Base-by-base conservation (phyloP, 192 early-diverging fungal species). In the Entomortierella lignicola region DNA sequence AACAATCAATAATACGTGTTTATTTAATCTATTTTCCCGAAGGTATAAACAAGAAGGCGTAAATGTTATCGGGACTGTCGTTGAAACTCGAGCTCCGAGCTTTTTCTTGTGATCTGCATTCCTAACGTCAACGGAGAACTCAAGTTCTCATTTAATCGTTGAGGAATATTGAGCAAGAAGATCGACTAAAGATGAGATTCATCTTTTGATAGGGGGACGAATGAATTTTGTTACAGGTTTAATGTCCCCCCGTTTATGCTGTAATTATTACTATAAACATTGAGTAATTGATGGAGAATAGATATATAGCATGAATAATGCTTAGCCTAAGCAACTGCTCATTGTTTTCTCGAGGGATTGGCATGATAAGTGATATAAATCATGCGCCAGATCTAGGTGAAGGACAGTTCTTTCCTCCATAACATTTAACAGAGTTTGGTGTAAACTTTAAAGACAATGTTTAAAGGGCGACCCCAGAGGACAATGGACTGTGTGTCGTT, bases 61-160 rank as follows among this genome's bases (percentile, higher is more conserved):
- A 10, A 37, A 37, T 37, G 34, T 15, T 11, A 15, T 20, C 15
- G 44, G 2, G 44, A 4, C 12, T 15, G 13, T 13, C 39, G 39
- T 52, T 52, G 23, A 6, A 18, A 21, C 6, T 15, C n/a, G 50
- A 47, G 15, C 59, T 27, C 26, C 2, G 15, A 7, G 10, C 15
- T 3, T 25, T 26, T 60, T 47, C n/a, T n/a, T 41, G 4, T 29
- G 41, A 60, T 43, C 58, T 26, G 39, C 60, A 62, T 62, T 62
- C 60, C 60, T 11, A 62, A 62, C 60, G 60, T 44, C 23, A 4
- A n/a, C n/a, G 58, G 12, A 10, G 10, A 37, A 37, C 34, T n/a
- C n/a, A n/a, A n/a, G n/a, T n/a, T n/a, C n/a, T n/a, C n/a, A n/a
- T n/a, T n/a, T n/a, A n/a, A n/a, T n/a, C n/a, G n/a, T n/a, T n/a